phyloP scores from a whole-genome alignment of 2,329 filamentous ascomycete genomes.

The Xylaria sp. region DNA sequence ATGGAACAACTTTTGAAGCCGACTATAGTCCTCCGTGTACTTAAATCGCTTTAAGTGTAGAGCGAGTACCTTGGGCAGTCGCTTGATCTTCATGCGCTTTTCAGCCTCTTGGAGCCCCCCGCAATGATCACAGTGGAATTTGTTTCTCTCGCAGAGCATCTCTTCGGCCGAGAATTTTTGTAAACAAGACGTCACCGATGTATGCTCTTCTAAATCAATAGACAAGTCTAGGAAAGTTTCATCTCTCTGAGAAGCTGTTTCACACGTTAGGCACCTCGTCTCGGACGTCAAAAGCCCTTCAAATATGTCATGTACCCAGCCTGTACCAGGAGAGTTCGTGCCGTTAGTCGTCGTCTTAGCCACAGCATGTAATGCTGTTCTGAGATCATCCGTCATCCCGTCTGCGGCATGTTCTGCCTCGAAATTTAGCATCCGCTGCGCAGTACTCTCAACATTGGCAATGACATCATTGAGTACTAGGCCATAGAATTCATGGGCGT shows the following conservation, averaged over 20 bases:
- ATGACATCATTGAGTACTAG: constrained; percentile 96
- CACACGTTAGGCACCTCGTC: constrained; percentile 94
- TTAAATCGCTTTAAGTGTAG: constrained; percentile 97
- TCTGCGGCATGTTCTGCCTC: constrained; percentile 55
- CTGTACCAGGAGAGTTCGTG: constrained; percentile 70
- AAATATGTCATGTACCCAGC: constrained; percentile 98
- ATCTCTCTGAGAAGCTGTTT: constrained; percentile 93
- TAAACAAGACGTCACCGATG: constrained; percentile 94
- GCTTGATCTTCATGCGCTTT: constrained; percentile 99
- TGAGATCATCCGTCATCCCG: constrained; percentile 63
- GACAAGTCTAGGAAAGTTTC: constrained; percentile 96
- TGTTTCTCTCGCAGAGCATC: constrained; percentile 98
- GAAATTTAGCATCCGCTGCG: constrained; percentile 69
- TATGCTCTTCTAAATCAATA: constrained; percentile 94
- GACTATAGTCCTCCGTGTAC: constrained; percentile 94
- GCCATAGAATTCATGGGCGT: constrained; percentile 97
- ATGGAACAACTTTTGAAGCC: constrained; percentile 95
- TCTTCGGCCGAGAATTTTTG: constrained; percentile 97
- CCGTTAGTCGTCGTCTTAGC: constrained; percentile 51
- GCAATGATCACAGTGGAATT: constrained; percentile 98
- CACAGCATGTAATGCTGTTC: constrained; percentile 55
- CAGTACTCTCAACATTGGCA: constrained; percentile 89
- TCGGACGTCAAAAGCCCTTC: constrained; percentile 95
- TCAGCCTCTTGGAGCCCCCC: constrained; percentile 97
- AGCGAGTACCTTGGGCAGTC: constrained; percentile 88